Percentiles rank a stretch among this genome's conserved stretches.
phyloP scores from a whole-genome alignment of 371 early-diverging fungal species.

The Entomophthora muscae region DNA sequence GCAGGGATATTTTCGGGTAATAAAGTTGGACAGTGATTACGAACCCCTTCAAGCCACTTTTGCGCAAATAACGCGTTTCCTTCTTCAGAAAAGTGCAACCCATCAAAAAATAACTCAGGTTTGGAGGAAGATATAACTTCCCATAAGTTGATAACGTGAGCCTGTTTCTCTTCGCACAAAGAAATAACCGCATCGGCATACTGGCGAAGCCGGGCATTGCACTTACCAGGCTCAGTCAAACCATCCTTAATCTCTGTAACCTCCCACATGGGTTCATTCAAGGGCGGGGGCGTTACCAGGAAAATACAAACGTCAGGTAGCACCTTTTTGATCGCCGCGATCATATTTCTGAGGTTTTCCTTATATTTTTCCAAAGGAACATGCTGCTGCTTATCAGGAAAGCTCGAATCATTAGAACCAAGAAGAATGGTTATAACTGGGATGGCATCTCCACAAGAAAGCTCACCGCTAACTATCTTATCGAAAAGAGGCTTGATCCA shows the following conservation, averaged over 20 bases:
- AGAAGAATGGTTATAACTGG: slow-evolving; percentile 49
- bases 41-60: neutral
- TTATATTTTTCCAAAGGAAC: slow-evolving; percentile 42
- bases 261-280: slow-evolving; percentile 35
- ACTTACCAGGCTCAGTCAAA: slow-evolving; percentile 21
- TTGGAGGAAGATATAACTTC: slow-evolving; percentile 20
- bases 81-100: neutral
- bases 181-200: slow-evolving; percentile 38
- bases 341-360: slow-evolving; percentile 32
- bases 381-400: slow-evolving; percentile 28
- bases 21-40: no score
- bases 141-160: slow-evolving; percentile 41
- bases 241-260: slow-evolving; percentile 19
- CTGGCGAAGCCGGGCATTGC: slow-evolving; percentile 17
- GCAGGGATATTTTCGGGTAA: no score
- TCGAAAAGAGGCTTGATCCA: neutral
- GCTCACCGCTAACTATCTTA: slow-evolving; percentile 33
- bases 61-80: neutral
- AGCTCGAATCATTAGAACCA: slow-evolving; percentile 68
- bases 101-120: neutral
- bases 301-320: slow-evolving; percentile 36
- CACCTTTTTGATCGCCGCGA: slow-evolving; percentile 25
- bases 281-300: slow-evolving; percentile 56
- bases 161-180: slow-evolving; percentile 21
- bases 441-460: slow-evolving; percentile 16